These are phyloP conservation scores for Luzula sylvatica DNA, from an alignment of 176 grass and related monocot genomes.

Conservation along the genomic window DNA sequence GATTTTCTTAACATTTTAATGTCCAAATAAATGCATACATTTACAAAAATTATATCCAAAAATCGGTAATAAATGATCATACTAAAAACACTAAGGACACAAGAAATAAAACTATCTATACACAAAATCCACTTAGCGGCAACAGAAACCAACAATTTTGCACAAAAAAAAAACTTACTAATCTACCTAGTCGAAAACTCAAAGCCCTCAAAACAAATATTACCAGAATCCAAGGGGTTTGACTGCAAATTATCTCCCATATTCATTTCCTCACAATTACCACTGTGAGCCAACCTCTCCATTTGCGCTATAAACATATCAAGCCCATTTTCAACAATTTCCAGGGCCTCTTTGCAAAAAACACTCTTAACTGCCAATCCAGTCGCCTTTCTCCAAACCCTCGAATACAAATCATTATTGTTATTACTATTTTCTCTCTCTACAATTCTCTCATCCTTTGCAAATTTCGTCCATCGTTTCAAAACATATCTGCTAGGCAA, in stretches of 20 bases:
- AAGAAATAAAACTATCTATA: too few relatives aligned
- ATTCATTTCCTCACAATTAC: slow-evolving; percentile 12
- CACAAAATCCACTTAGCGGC: neutral
- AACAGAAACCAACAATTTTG: too few relatives aligned
- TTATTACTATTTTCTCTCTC: slow-evolving; percentile 9
- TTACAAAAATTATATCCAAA: too few relatives aligned
- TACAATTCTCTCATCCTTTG: slow-evolving; percentile 22
- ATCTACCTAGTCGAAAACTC: slow-evolving; percentile 28
- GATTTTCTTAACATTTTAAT: too few relatives aligned
- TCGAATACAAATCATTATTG: neutral
- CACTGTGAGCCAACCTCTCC: slow-evolving; percentile 28
- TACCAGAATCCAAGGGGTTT: slow-evolving; percentile 20
- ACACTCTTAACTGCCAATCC: slow-evolving; percentile 24
- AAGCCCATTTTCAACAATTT: slow-evolving; percentile 27
- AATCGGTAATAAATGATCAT: too few relatives aligned
- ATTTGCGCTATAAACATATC: slow-evolving; percentile 32
- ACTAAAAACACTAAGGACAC: too few relatives aligned
- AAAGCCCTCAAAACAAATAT: slow-evolving; percentile 30
- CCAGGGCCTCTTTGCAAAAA: slow-evolving; percentile 28
- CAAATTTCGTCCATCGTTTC: slow-evolving; percentile 32
- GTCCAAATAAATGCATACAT: too few relatives aligned
- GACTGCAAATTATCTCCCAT: slow-evolving; percentile 16
- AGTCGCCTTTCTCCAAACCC: slow-evolving; percentile 28
- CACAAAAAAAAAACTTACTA: too few relatives aligned
- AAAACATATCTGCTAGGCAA: slow-evolving; percentile 23